Percentiles rank a stretch among this genome's conserved stretches.
Evolutionary conservation across 163 green algal genomes (phyloP).

Genomic region (Chlorella variabilis): DNA sequence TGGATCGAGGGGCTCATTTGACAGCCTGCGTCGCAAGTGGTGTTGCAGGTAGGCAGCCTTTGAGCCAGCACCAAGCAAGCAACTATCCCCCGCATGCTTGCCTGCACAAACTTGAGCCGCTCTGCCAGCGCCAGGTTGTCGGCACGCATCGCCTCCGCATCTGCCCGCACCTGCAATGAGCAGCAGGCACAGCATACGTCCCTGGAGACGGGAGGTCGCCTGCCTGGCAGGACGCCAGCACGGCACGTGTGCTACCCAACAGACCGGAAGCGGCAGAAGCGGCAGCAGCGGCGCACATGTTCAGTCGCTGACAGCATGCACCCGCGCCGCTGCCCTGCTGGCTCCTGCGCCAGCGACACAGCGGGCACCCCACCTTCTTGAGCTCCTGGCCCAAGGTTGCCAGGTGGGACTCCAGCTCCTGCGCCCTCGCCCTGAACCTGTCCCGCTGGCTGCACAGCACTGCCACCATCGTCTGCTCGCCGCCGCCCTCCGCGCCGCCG

Average conservation of each 20-base stretch:
- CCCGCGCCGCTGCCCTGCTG: background rate
- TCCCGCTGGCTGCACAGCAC: slow-evolving; percentile 87
- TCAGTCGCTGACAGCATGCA: no score
- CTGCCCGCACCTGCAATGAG: slow-evolving; percentile 20
- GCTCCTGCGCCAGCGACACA: background rate
- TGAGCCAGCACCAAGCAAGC: background rate
- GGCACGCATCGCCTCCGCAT: slow-evolving; percentile 59
- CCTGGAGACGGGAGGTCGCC: no score
- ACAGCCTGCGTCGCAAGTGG: no score
- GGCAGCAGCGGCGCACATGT: background rate
- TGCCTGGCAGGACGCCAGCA: no score
- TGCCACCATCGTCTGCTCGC: slow-evolving; percentile 72
- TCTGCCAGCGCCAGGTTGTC: slow-evolving; percentile 92
- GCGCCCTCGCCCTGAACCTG: slow-evolving; percentile 64
- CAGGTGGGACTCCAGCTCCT: slow-evolving; percentile 74
- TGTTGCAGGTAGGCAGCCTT: background rate
- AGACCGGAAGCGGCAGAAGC: background rate
- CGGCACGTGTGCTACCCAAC: no score
- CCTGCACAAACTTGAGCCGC: slow-evolving; percentile 81
- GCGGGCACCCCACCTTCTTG: slow-evolving; percentile 8
- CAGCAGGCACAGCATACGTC: no score
- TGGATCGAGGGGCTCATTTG: no score
- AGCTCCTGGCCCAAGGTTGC: slow-evolving; percentile 51
- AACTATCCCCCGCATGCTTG: slow-evolving; percentile 13
- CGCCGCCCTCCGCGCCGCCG: slow-evolving; percentile 19